phyloP scores from a whole-genome alignment of 805 yeast species.

The Yueomyces sp. region DNA sequence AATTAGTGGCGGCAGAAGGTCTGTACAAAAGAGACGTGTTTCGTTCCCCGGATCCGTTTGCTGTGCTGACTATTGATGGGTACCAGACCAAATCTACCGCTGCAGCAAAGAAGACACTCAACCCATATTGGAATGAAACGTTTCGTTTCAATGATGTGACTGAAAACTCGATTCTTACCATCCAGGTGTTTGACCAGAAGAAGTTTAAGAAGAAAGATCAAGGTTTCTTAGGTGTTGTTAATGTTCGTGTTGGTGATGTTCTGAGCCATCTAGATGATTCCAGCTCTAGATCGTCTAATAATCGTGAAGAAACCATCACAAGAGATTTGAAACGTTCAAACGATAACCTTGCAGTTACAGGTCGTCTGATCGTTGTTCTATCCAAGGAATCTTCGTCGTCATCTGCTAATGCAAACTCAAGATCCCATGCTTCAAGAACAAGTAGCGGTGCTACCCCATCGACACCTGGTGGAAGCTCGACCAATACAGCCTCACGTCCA shows the following conservation, averaged over 20 bases:
- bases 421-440: constrained; percentile 1
- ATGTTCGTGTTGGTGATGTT: constrained; percentile 79
- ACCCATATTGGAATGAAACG: constrained; percentile 96
- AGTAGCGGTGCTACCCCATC: constrained; percentile 23
- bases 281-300: constrained; percentile 9
- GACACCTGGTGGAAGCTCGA: constrained; percentile 1
- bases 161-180: constrained; percentile 74
- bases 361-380: constrained; percentile 71
- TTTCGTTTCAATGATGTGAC: constrained; percentile 62
- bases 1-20: constrained; percentile 90
- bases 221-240: constrained; percentile 94
- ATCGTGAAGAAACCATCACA: constrained; percentile 71
- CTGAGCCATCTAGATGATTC: constrained; percentile 40
- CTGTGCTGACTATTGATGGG: constrained; percentile 95
- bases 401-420: neutral
- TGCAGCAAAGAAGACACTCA: constrained; percentile 83
- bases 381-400: constrained; percentile 28
- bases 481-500: constrained; percentile 10
- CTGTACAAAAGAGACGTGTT: constrained; percentile 90
- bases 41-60: constrained; percentile 95
- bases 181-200: constrained; percentile 93
- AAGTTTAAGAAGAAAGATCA: constrained; percentile 97
- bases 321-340: constrained; percentile 85
- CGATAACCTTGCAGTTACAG: constrained; percentile 85
- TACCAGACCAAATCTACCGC: constrained; percentile 90